Conservation (phyloP, 148 eudicot genomes). For the Fagopyrum tataricum region DNA sequence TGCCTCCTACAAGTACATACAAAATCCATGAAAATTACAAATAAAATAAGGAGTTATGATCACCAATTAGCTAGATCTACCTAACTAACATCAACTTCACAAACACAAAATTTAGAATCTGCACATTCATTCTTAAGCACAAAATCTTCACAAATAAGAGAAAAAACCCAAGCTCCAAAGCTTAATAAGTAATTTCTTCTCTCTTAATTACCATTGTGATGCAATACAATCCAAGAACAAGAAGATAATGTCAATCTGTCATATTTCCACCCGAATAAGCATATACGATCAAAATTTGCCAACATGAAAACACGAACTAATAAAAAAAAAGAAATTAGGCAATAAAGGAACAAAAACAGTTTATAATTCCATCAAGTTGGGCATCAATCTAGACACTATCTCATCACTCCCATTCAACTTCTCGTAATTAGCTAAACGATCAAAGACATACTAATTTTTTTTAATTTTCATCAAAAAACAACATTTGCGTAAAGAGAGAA, state of each 20-base stretch:
- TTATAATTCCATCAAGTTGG: background rate
- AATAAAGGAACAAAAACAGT: background rate
- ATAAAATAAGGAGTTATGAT: background rate
- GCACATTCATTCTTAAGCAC: background rate
- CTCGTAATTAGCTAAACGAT: background rate
- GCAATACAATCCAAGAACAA: background rate
- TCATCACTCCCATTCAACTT: background rate
- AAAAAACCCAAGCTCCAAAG: background rate
- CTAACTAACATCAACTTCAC: background rate
- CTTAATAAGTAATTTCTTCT: background rate
- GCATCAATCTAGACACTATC: background rate
- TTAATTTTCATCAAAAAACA: too few relatives aligned
- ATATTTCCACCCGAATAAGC: background rate
- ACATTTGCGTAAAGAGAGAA: too few relatives aligned
- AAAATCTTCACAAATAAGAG: background rate
- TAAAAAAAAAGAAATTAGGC: background rate
- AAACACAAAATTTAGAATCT: background rate
- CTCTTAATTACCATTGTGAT: too few relatives aligned
- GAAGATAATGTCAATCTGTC: background rate
- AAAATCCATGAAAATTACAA: background rate
- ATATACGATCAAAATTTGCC: background rate
- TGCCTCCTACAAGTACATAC: slow-evolving; percentile 49
- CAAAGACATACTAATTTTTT: background rate
- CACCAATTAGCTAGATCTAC: background rate
- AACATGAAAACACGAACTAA: background rate